Evolutionary conservation across 768 basidiomycete genomes (phyloP), one percentile per base, ranked within the genome.

Genomic region (Hygrophoropsis aurantiaca): DNA sequence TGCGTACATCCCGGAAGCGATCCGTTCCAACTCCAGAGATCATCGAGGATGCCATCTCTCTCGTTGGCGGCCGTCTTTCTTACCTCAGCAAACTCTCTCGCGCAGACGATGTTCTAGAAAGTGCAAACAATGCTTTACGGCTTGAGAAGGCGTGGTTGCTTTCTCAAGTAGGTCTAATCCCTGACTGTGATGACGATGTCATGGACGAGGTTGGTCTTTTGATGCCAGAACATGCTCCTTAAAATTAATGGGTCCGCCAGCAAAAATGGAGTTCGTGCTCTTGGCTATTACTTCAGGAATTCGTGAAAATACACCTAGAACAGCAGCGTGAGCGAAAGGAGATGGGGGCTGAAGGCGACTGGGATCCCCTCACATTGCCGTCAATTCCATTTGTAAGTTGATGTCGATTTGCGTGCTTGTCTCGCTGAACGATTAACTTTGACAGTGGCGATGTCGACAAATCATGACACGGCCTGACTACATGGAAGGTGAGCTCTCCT

Each of bases 381-480:
- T 62, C 66, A 8, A 80, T 87, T 49, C 77, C 83, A 15, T 88
- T 80, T 60, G 85, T 84, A 45, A 42, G 65, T 45, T 11, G 25
- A 15, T 18, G 24, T 42, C 23, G 5, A 4, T 8, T 38, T n/a
- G 8, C 11, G 36, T 41, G n/a, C 20, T 20, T 38, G 36, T 5
- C 35, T 35, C 45, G 27, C 39, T 36, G 42, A 36, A 13, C 30
- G 21, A 25, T 18, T 30, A 13, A 26, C 47, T 52, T 27, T 46
- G 48, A 34, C 77, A 74, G 82, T 84, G 83, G 71, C 77, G 75
- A 54, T 86, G 85, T 64, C 75, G 86, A 30, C 79, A 86, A 60
- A 84, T 93, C 42, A 90, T 87, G 91, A 90, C 90, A 3, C 72
- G 90, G 13, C 73, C 87, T 1, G 90, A 94, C 65, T 94, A 87